Percentiles rank a stretch among this genome's conserved stretches.
Evolutionary conservation across 208 protist genomes (phyloP).

Genomic region (Crithidia brevicula): DNA sequence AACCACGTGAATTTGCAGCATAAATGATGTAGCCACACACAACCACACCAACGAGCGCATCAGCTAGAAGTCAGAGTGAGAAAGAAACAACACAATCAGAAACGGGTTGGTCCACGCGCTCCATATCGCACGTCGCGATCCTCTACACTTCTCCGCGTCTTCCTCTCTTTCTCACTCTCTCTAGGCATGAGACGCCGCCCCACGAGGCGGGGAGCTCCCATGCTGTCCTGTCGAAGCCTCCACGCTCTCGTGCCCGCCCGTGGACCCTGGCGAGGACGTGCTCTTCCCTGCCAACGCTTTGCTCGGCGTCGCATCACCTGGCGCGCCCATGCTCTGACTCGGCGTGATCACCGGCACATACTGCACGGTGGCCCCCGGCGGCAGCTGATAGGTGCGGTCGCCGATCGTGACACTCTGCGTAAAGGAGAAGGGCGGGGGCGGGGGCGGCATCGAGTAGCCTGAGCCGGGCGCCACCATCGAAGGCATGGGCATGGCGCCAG

Average conservation of each 20-base stretch:
- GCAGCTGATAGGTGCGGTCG: constrained; percentile 59
- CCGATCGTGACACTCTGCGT: constrained; percentile 58
- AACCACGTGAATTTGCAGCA: no score
- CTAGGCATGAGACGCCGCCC: background rate
- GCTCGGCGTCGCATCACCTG: constrained; percentile 6
- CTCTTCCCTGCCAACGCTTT: background rate
- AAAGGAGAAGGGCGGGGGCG: constrained; percentile 42
- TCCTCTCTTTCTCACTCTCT: background rate
- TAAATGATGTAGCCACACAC: no score
- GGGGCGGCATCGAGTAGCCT: constrained; percentile 16
- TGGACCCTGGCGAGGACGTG: background rate
- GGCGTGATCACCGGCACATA: constrained; percentile 63
- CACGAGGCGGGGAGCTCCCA: background rate
- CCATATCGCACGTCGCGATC: no score
- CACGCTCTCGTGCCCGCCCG: constrained; percentile 8
- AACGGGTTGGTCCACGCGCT: background rate
- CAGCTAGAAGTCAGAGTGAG: no score
- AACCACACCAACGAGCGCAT: no score
- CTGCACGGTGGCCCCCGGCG: constrained; percentile 56
- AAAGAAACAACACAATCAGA: background rate
- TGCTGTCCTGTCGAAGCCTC: background rate
- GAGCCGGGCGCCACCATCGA: background rate
- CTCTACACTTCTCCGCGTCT: background rate
- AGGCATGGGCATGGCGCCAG: constrained; percentile 11
- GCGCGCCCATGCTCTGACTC: constrained; percentile 7